Conservation (phyloP, 2,329 filamentous ascomycete species). For the Emmonsiellopsis sp. region DNA sequence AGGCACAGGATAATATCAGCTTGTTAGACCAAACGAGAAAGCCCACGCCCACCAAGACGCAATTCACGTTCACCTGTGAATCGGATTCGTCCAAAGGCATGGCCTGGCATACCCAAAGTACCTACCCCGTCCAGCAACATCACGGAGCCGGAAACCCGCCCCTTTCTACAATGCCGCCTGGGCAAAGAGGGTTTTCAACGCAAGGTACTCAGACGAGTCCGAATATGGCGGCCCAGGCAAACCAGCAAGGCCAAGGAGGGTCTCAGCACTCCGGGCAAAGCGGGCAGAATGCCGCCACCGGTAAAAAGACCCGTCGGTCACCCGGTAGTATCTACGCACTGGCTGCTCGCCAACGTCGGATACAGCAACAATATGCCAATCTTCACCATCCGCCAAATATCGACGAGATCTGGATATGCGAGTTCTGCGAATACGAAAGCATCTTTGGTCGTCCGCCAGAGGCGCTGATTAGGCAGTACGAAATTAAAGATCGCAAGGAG, state of each 20-base stretch:
- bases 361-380: conserved; percentile 68
- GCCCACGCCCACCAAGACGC: conserved; percentile 61
- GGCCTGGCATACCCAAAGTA: conserved; percentile 58
- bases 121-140: conserved; percentile 29
- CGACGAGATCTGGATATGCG: conserved; percentile 87
- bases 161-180: conserved; percentile 23
- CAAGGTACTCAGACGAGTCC: conserved; percentile 50
- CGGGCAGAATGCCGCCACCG: conserved; percentile 38
- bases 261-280: conserved; percentile 28
- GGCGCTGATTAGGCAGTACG: conserved; percentile 81
- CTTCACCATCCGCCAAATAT: conserved; percentile 59
- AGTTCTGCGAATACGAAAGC: conserved; percentile 95
- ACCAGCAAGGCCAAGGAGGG: conserved; percentile 24
- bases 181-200: conserved; percentile 36
- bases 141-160: conserved; percentile 25
- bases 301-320: conserved; percentile 56
- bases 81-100: conserved; percentile 75
- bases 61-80: conserved; percentile 95
- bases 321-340: conserved; percentile 61
- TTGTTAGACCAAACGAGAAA: conserved; percentile 61
- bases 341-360: conserved; percentile 67
- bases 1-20: conserved; percentile 69
- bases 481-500: conserved; percentile 83
- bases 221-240: conserved; percentile 30
- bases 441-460: conserved; percentile 85